phyloP scores from a whole-genome alignment of 139 green algal species.

The Pleodorina starrii region DNA sequence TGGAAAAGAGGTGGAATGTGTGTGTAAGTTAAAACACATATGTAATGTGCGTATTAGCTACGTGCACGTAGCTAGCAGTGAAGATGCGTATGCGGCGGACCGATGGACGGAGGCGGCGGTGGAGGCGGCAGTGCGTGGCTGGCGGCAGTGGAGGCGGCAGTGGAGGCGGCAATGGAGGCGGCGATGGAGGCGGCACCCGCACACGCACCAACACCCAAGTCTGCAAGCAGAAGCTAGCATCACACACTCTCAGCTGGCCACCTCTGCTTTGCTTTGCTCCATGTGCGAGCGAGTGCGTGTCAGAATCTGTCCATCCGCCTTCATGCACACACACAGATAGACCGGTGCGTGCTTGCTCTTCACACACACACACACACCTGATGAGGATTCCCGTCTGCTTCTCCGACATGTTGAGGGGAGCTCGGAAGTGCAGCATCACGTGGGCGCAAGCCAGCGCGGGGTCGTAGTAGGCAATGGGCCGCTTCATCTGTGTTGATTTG shows the following conservation, averaged over 20 bases:
- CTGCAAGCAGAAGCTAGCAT: too few relatives aligned
- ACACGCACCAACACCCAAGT: background rate
- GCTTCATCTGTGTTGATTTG: constrained; percentile 27
- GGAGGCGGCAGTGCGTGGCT: background rate
- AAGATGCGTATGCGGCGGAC: too few relatives aligned
- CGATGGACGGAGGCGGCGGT: too few relatives aligned
- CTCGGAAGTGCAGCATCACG: constrained; percentile 56
- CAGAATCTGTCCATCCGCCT: background rate
- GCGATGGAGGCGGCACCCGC: too few relatives aligned
- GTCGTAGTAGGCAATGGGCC: constrained; percentile 54
- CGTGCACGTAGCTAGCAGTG: too few relatives aligned
- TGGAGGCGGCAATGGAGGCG: too few relatives aligned
- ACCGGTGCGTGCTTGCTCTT: background rate
- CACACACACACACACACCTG: background rate
- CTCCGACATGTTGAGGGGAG: constrained; percentile 21
- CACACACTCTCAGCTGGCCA: too few relatives aligned
- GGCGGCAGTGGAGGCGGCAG: too few relatives aligned
- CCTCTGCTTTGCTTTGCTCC: too few relatives aligned
- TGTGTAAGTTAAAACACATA: too few relatives aligned
- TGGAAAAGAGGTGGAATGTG: background rate
- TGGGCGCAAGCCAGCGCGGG: constrained; percentile 54
- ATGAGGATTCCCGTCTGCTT: constrained; percentile 45
- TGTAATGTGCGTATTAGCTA: too few relatives aligned
- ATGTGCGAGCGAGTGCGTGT: too few relatives aligned
- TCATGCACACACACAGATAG: background rate